These are phyloP conservation scores for Hordeum marinum DNA, from an alignment of 176 grass and related monocot genomes.

Conservation along the genomic window DNA sequence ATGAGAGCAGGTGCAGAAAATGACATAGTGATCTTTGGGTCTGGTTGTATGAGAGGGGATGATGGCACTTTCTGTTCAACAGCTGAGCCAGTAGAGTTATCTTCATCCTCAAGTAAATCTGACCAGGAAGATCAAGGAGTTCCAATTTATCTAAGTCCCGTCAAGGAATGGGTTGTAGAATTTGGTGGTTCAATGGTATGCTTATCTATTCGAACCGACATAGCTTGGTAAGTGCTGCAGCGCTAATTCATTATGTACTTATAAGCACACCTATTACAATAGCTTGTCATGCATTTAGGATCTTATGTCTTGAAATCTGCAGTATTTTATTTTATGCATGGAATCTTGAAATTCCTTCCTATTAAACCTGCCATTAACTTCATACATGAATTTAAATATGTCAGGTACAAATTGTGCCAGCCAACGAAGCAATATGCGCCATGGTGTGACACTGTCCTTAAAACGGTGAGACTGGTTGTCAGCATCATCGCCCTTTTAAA, in stretches of 20 bases:
- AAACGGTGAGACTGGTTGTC: slow-evolving; percentile 54
- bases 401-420: slow-evolving; percentile 65
- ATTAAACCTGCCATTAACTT: slow-evolving; percentile 7
- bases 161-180: slow-evolving; percentile 78
- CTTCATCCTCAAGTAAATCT: slow-evolving; percentile 47
- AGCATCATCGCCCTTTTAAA: slow-evolving; percentile 55
- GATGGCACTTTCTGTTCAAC: slow-evolving; percentile 51
- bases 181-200: slow-evolving; percentile 63
- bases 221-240: slow-evolving; percentile 47
- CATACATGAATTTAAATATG: slow-evolving; percentile 18
- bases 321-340: background rate
- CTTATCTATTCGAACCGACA: slow-evolving; percentile 49
- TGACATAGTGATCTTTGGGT: slow-evolving; percentile 60
- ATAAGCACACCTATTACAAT: background rate
- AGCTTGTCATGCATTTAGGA: background rate
- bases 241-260: background rate
- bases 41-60: slow-evolving; percentile 64
- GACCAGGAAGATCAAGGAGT: slow-evolving; percentile 35
- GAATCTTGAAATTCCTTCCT: background rate
- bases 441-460: slow-evolving; percentile 57
- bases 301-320: background rate
- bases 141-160: slow-evolving; percentile 56
- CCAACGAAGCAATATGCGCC: slow-evolving; percentile 74
- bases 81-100: slow-evolving; percentile 28
- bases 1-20: slow-evolving; percentile 60